phyloP scores from a whole-genome alignment of 768 basidiomycete species.

The Dacryopinax primogenitus region DNA sequence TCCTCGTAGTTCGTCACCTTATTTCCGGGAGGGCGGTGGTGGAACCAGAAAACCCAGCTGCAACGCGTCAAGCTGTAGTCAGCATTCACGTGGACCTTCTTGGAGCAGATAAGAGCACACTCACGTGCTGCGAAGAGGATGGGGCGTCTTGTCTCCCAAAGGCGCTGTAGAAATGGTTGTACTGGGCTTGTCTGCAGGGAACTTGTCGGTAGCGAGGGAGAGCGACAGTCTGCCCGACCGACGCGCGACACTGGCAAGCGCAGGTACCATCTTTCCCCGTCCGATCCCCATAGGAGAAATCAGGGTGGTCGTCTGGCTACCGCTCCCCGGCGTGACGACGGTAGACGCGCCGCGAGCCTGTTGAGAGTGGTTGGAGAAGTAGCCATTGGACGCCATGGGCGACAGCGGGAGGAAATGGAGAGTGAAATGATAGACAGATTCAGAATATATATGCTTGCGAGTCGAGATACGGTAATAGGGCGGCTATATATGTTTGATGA shows the following conservation, averaged over 20 bases:
- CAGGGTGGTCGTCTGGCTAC: conserved; percentile 8
- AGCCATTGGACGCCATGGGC: conserved; percentile 7
- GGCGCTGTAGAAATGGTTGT: background rate
- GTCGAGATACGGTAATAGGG: background rate
- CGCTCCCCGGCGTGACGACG: conserved; percentile 4
- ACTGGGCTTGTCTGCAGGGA: background rate
- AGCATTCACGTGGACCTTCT: background rate
- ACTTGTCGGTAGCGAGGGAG: background rate
- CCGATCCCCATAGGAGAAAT: background rate
- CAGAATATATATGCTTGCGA: background rate
- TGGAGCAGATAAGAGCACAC: background rate
- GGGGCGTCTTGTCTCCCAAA: background rate
- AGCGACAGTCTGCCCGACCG: background rate
- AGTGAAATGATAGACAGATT: conserved; percentile 6
- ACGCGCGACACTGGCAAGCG: conserved; percentile 2
- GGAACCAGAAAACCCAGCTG: conserved; percentile 80
- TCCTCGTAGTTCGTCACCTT: conserved; percentile 88
- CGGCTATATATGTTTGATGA: background rate
- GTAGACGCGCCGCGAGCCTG: conserved; percentile 3
- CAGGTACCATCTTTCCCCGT: background rate
- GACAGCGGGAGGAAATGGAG: background rate
- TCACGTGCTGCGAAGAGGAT: conserved; percentile 5
- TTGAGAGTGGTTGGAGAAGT: conserved; percentile 9
- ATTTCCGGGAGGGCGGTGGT: conserved; percentile 78
- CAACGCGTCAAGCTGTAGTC: background rate